Evolutionary conservation across 2,329 filamentous ascomycete species (phyloP), one percentile per base, ranked within the genome.

Genomic region (Neodidymelliopsis sp.): DNA sequence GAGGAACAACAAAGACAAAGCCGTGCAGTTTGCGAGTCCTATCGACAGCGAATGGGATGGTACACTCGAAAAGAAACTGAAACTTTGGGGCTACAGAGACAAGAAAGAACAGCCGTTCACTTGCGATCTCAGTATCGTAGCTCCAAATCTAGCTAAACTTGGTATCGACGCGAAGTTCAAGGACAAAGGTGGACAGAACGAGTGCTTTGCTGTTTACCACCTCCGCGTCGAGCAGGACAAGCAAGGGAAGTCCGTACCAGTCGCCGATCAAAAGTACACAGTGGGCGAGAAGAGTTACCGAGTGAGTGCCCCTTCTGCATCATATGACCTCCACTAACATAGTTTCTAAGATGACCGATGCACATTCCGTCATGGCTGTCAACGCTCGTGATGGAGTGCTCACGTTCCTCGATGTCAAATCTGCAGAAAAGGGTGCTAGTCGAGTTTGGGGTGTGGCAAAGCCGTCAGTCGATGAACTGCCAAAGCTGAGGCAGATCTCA

Each of bases 31-130:
- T 20, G 33, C 41, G n/a, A 31, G 4, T 9, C n/a, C 20, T 9
- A 42, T 49, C 20, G 27, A 43, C 16, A 49, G 46, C 28, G 25
- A 36, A 2, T 49, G 40, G 25, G 38, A 42, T n/a, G 46, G 46
- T 2, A 43, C 31, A 1, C 36, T 49, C 25, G 33, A 49, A 29
- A 13, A 6, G 2, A 38, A 49, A 8, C 10, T 49, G 4, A 33
- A 42, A 22, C 23, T 29, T 10, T 49, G 46, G 46, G 46, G 38
- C 3, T 49, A 49, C 10, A 28, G 5, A 23, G 31, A 49, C n/a
- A 15, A 25, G 22, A 33, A 33, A 1, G 38, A 38, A 2, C 4
- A n/a, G 13, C 27, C 38, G 2, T 1, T 43, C 2, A 37, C 31
- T n/a, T 49, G 46, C 46, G 22, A 42, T 1, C 11, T 43, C 8